Base-by-base conservation (phyloP, 116 monocot genomes). In the Trichopus zeylanicus region DNA sequence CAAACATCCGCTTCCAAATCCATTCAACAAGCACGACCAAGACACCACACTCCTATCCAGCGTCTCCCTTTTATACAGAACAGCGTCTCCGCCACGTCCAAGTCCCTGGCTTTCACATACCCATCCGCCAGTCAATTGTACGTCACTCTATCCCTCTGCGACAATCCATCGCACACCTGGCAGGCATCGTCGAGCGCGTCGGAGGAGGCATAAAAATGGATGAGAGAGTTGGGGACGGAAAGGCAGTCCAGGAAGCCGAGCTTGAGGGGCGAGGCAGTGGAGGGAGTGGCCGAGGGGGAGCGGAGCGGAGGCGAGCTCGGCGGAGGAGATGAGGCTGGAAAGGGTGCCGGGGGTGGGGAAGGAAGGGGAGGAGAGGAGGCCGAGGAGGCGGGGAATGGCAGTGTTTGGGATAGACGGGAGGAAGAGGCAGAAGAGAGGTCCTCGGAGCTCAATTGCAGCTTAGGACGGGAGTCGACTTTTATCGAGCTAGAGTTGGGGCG, bases 131-230 rank as follows among this genome's bases (percentile, higher is more conserved):
- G 28, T 5, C 65, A 69, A 34, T 73, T 69, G 18, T 64, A 73
- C 1, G 69, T 60, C 5, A 73, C 27, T 11, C 7, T 13, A n/a
- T 77, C 77, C 21, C 46, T 65, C 11, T 35, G 21, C 5, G 70
- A 65, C 70, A 76, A 70, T 70, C 70, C 76, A 32, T 70, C 76
- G 13, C 70, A 76, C 46, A 76, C 19, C 54, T 70, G 70, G 53
- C 54, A 20, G 1, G 76, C 65, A 4, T 32, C 53, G 47, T 59
- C 60, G 11, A 76, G 58, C 2, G 20, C 60, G 30, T 70, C 65
- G 23, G 48, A 48, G 24, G 59, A 65, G 15, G 70, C 70, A 30
- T 76, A 76, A 32, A 76, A 7, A 48, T 70, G 76, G 32, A 70
- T 26, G 25, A 76, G 34, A 18, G 76, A 52, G 46, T 75, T 75